A percentile compares a stretch with the other conserved stretches of the same genome.
Evolutionary conservation across 1,284 basidiomycete genomes (phyloP).

Genomic region (Apiotrichum akiyoshidainum): DNA sequence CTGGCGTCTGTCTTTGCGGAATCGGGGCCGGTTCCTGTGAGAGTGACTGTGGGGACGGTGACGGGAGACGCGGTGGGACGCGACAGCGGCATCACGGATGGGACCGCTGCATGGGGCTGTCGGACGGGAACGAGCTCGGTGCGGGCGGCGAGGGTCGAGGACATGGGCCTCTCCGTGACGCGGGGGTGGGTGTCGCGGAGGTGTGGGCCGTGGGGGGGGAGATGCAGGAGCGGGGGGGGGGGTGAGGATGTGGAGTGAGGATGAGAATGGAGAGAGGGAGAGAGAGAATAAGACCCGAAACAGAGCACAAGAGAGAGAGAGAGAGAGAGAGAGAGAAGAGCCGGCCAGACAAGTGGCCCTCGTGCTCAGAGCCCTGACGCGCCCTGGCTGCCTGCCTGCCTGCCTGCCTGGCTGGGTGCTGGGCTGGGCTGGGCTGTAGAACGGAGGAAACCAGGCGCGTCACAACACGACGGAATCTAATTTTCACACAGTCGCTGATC

Average conservation of each 20-base stretch:
- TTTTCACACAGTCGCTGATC: background rate
- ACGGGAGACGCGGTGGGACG: background rate
- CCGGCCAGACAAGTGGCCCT: too few species aligned
- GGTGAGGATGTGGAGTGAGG: background rate
- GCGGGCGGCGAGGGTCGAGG: constrained; percentile 23
- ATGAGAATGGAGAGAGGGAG: background rate
- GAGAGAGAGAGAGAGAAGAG: background rate
- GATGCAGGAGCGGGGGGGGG: background rate
- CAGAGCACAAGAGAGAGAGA: background rate
- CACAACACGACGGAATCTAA: background rate
- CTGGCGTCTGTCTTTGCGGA: too few species aligned
- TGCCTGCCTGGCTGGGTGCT: too few species aligned
- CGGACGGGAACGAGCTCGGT: constrained; percentile 17
- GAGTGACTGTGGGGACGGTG: too few species aligned
- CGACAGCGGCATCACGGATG: background rate
- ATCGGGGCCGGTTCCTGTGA: too few species aligned
- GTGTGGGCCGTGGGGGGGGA: background rate
- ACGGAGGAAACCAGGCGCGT: constrained; percentile 1
- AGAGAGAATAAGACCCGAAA: background rate
- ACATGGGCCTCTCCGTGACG: constrained; percentile 16
- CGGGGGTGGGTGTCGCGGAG: background rate
- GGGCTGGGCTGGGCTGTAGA: too few species aligned
- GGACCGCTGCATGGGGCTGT: constrained; percentile 19
- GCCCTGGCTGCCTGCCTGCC: too few species aligned
- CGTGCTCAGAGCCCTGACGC: too few species aligned